phyloP scores from a whole-genome alignment of 192 early-diverging fungal species.

The Martensiomyces pterosporus region DNA sequence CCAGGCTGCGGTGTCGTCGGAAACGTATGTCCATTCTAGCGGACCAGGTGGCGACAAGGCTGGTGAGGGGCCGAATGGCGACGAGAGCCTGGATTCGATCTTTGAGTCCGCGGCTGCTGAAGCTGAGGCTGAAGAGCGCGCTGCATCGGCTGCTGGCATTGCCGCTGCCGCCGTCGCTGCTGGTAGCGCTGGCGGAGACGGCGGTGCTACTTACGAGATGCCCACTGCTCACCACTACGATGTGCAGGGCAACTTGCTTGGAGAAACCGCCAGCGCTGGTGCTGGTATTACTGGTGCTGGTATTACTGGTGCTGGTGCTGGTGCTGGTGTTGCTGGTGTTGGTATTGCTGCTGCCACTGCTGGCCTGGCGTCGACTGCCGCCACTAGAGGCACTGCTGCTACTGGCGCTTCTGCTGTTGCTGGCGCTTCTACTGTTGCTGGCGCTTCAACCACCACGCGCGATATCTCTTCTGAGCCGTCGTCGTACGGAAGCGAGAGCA shows the following conservation, averaged over 20 bases:
- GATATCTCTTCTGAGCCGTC: constrained; percentile 17
- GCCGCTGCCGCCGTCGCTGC: constrained; percentile 6
- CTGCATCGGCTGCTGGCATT: constrained; percentile 11
- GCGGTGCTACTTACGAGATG: constrained; percentile 14
- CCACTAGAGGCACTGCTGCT: too few relatives aligned
- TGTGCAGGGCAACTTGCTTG: constrained; percentile 4
- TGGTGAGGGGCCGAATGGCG: constrained; percentile 9
- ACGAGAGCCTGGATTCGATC: constrained; percentile 49
- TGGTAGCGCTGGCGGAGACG: constrained; percentile 10
- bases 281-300: neutral
- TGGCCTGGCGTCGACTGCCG: neutral
- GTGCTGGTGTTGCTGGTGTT: too few relatives aligned
- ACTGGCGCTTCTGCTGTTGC: too few relatives aligned
- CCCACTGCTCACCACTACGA: constrained; percentile 26
- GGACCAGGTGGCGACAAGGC: constrained; percentile 19
- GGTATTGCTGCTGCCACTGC: neutral
- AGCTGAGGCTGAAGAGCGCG: constrained; percentile 42
- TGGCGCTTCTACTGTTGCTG: constrained; percentile 2
- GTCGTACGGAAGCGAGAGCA: constrained; percentile 23
- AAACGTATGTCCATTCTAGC: constrained; percentile 36
- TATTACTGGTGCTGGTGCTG: neutral
- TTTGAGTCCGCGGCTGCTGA: constrained; percentile 46
- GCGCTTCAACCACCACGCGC: too few relatives aligned
- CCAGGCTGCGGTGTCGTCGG: constrained; percentile 40
- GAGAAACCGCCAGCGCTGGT: neutral